Percentiles rank a stretch among this genome's conserved stretches.
These are phyloP conservation scores for Tulasnella sp. DNA, from an alignment of 768 basidiomycete species.

Conservation along the genomic window DNA sequence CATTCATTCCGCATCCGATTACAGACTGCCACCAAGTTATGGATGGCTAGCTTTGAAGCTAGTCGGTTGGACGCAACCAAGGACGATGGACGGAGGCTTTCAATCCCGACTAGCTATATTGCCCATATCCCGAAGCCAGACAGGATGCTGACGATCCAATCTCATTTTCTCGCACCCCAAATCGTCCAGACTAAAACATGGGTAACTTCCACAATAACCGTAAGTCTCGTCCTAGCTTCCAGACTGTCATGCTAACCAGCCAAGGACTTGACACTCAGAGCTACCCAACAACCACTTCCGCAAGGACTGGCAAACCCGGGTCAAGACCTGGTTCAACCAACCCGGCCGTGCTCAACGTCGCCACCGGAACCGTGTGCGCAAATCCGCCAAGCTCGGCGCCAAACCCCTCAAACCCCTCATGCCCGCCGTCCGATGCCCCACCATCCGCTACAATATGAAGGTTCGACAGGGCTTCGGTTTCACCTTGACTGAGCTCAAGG, in stretches of 20 bases:
- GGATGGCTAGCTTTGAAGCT: neutral
- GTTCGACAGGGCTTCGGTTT: conserved; percentile 95
- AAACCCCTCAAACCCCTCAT: conserved; percentile 86
- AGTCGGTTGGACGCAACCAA: conserved; percentile 7
- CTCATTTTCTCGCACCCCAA: neutral
- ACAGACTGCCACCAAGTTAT: neutral
- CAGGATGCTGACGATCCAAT: conserved; percentile 1
- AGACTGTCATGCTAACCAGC: neutral
- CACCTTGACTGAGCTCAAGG: conserved; percentile 88
- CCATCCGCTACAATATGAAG: conserved; percentile 97
- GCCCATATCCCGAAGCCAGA: conserved; percentile 3
- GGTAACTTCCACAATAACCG: conserved; percentile 15
- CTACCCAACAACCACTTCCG: conserved; percentile 91
- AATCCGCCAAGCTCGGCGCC: conserved; percentile 83
- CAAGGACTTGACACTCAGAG: conserved; percentile 30
- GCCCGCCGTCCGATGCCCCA: conserved; percentile 92
- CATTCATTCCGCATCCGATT: neutral
- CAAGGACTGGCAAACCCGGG: conserved; percentile 98
- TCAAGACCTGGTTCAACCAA: conserved; percentile 98
- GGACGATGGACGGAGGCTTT: neutral
- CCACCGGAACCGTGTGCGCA: conserved; percentile 81
- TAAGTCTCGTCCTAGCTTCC: conserved; percentile 3
- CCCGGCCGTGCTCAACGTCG: conserved; percentile 95
- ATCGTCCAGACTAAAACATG: conserved; percentile 3
- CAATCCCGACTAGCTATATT: neutral